Evolutionary conservation across 202 grass and related monocot species (phyloP).

Genomic region (Musa balbisiana): DNA sequence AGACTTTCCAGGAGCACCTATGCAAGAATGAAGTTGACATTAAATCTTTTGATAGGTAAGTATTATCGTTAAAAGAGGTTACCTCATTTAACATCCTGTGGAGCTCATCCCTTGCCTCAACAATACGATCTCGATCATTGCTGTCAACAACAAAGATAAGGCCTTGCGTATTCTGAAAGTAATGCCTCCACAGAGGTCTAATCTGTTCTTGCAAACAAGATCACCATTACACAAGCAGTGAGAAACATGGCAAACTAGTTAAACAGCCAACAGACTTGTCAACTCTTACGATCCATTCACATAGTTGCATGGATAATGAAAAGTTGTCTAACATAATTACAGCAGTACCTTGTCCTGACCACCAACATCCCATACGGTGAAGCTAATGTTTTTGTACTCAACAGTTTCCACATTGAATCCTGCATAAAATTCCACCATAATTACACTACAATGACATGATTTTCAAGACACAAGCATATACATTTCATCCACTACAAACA

Average conservation of each 20-base stretch:
- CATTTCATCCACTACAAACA: neutral
- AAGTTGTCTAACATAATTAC: neutral
- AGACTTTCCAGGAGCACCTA: neutral
- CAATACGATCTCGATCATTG: neutral
- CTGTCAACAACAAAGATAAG: conserved; percentile 2
- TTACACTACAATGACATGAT: no score
- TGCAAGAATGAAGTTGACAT: neutral
- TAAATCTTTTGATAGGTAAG: neutral
- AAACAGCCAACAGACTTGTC: neutral
- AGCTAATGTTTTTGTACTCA: neutral
- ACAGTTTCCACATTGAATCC: conserved; percentile 1
- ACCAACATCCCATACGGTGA: neutral
- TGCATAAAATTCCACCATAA: neutral
- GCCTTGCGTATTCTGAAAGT: neutral
- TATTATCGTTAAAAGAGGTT: neutral
- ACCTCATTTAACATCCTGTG: neutral
- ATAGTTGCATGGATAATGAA: neutral
- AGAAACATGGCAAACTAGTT: neutral
- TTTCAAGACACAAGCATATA: neutral
- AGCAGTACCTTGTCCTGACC: neutral
- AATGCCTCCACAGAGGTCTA: neutral
- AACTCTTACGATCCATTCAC: neutral
- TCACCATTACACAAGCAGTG: neutral
- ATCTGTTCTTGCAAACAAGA: neutral
- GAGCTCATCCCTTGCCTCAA: conserved; percentile 1